Base-by-base conservation (phyloP, 129 eudicot genomes). In the Glebionis coronaria region DNA sequence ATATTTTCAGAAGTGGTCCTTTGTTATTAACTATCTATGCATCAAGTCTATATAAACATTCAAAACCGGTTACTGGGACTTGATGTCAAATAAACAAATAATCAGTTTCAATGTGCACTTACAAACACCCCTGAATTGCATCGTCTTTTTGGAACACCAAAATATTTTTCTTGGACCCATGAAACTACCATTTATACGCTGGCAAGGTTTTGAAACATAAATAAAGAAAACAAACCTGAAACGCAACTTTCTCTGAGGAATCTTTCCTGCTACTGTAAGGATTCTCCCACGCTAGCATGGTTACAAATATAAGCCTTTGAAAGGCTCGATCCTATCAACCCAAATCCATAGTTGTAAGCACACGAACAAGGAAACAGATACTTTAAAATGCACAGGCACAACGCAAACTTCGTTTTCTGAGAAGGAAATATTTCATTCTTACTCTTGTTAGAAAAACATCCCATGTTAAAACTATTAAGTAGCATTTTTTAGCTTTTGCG, bases 261-360 rank as follows among this genome's bases (percentile, higher is more conserved):
- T 80, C 82, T 67, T 71, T 82, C 51, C 65, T 56, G 18, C 68
- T 79, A 31, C 81, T 67, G 68, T 82, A 79, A 2, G 99, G 99
- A 27, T 82, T 74, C 81, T 86, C 92, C 99, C 99, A 93, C 6
- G 95, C 99, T 61, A 93, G 86, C 99, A 93, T 93, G 49, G 99
- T 93, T 49, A 89, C 67, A 56, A 80, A 93, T 53, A 89, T 68
- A 50, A 93, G 86, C 64, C 88, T 81, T 82, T 73, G 95, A 73
- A 93, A 93, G 70, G 97, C 95, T 27, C 88, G 91, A 53, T 93
- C 92, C 99, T 89, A 42, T 16, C 35, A 71, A 46, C 35, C 49
- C n/a, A 68, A 67, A 14, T 65, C 44, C 25, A 61, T 40, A 56
- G 9, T 55, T 13, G 35, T 56, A 71, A 59, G 28, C 67, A 67